Base-by-base conservation (phyloP, 176 grass and related monocot genomes). In the Pharus latifolius region DNA sequence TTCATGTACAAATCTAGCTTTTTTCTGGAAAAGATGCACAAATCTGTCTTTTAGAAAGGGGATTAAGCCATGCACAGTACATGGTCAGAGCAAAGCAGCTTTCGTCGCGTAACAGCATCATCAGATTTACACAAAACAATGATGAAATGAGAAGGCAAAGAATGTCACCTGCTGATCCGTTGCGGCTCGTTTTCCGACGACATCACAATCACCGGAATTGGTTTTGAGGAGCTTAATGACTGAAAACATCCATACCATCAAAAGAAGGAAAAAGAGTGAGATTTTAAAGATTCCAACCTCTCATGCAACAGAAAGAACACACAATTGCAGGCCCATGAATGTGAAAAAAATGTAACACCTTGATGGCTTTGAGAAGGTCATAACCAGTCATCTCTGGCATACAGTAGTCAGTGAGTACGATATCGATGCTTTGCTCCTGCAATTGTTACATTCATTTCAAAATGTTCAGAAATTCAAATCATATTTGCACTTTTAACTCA, bases 311-410 rank as follows among this genome's bases (percentile, higher is more conserved):
- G 3, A 16, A 34, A 42, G 17, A 72, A 23, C 5, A 28, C 0
- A 16, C 17, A 44, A 46, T 28, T 19, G 23, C 3, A 28, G 58
- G 49, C 45, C 46, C 32, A 32, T 73, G 17, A 43, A 45, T 56
- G 51, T 10, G 24, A 20, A 28, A 22, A 4, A 47, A 17, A 0
- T 37, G 33, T 37, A 10, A n/a, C 46, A 92, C 93, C 86, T 97
- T 97, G 75, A 97, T 83, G 34, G 83, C 86, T 69, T 79, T 87
- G 56, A 97, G 93, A 33, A 97, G 86, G 43, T 97, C 93, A 63
- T 92, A 92, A 29, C 93, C 93, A 20, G 93, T 92, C 93, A 97
- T 97, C 74, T 97, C 86, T 17, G 93, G 93, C 93, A 97, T 97
- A 73, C 83, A 97, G 59, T 97, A 97, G 64, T 97, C 93, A 20